Conservation (phyloP, 1,284 basidiomycete genomes). For the Malassezia dermatis region DNA sequence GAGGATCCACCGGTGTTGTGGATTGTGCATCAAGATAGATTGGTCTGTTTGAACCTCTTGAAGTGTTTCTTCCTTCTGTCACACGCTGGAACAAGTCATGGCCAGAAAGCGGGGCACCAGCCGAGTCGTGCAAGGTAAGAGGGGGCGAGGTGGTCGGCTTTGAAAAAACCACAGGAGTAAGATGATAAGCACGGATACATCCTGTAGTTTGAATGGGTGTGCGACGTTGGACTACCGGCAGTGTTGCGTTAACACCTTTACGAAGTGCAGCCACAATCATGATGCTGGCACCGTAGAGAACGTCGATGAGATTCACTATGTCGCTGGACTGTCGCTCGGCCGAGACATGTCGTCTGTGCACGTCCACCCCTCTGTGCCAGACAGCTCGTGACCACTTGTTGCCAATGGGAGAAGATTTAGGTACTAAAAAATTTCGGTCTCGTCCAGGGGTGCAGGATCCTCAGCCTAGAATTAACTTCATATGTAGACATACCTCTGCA, state of each 20-base stretch:
- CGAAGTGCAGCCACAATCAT: conserved; percentile 11
- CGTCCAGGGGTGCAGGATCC: conserved; percentile 10
- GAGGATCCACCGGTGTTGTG: conserved; percentile 92
- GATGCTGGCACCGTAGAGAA: neutral
- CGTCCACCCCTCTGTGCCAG: neutral
- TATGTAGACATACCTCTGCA: conserved; percentile 6
- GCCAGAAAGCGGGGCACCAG: neutral
- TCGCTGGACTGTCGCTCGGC: neutral
- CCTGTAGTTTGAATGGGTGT: neutral
- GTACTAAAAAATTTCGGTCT: conserved; percentile 13
- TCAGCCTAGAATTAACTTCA: neutral
- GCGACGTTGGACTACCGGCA: neutral
- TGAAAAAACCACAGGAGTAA: neutral
- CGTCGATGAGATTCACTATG: neutral
- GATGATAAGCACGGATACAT: neutral
- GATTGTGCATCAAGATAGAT: conserved; percentile 51
- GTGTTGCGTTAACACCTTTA: neutral
- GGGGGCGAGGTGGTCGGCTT: neutral
- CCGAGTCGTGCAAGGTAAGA: neutral
- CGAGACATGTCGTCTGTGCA: neutral
- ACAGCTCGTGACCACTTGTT: neutral
- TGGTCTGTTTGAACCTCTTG: conserved; percentile 32
- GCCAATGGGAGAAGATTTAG: neutral
- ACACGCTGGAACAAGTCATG: conserved; percentile 2
- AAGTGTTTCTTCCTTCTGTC: neutral